These are phyloP conservation scores for Pyronema omphalodes DNA, from an alignment of 495 filamentous ascomycete genomes.

Conservation along the genomic window DNA sequence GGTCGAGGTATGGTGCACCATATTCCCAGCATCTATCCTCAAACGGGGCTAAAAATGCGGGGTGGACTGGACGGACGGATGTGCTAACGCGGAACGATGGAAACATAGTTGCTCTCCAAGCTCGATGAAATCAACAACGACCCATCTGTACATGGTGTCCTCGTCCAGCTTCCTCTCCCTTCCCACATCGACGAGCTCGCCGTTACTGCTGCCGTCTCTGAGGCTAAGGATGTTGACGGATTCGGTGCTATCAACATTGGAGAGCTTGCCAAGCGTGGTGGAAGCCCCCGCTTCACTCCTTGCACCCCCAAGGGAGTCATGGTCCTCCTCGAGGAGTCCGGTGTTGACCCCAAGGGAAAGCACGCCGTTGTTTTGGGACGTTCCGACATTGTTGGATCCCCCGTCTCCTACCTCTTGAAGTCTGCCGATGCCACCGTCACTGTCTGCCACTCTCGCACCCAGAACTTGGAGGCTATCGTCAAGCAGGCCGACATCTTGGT, in stretches of 20 bases:
- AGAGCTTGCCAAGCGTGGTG: conserved; percentile 85
- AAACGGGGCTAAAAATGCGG: background rate
- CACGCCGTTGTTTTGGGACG: conserved; percentile 86
- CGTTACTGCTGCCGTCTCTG: conserved; percentile 73
- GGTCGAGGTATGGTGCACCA: no score
- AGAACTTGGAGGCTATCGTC: conserved; percentile 48
- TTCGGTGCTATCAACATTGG: conserved; percentile 89
- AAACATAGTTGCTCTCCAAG: conserved; percentile 36
- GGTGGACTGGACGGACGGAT: background rate
- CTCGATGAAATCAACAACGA: conserved; percentile 75
- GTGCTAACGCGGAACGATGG: background rate
- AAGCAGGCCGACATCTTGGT: conserved; percentile 80
- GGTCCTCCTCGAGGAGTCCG: conserved; percentile 68
- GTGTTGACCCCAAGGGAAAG: conserved; percentile 70
- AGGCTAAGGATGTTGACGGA: conserved; percentile 95
- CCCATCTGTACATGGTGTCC: conserved; percentile 69
- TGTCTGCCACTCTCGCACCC: conserved; percentile 78
- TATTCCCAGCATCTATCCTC: background rate
- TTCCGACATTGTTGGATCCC: conserved; percentile 92
- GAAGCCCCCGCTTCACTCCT: conserved; percentile 67
- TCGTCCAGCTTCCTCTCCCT: conserved; percentile 84
- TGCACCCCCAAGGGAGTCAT: conserved; percentile 97
- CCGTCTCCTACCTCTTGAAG: conserved; percentile 84
- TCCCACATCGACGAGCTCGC: conserved; percentile 72
- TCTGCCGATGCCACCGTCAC: conserved; percentile 95